Evolutionary conservation across 371 early-diverging fungal genomes (phyloP).

Genomic region (Haplosporangium sp.): DNA sequence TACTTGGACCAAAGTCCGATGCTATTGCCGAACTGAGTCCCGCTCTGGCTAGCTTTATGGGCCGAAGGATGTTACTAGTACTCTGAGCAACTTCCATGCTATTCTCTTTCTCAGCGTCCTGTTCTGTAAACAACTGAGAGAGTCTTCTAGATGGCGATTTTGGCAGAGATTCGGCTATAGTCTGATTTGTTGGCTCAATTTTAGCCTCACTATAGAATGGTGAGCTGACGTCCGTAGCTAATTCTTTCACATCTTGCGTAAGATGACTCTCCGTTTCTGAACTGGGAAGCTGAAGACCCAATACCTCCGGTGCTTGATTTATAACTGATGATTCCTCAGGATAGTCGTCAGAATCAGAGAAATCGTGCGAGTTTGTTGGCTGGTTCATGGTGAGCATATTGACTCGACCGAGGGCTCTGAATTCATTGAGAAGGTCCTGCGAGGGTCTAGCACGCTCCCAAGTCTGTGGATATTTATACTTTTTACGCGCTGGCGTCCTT

Average conservation of each 20-base stretch:
- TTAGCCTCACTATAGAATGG: not conserved
- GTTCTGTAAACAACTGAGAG: slow-evolving; percentile 8
- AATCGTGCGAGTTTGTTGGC: slow-evolving; percentile 3
- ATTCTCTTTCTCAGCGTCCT: slow-evolving; percentile 34
- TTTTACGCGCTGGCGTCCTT: slow-evolving; percentile 35
- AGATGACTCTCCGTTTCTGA: not conserved
- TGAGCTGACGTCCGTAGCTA: not conserved
- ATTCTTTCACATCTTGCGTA: not conserved
- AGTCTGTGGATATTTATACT: slow-evolving; percentile 35
- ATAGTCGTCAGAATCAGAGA: slow-evolving; percentile 16
- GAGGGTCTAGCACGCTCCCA: slow-evolving; percentile 38
- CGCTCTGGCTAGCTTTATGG: slow-evolving; percentile 5
- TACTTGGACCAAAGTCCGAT: slow-evolving; percentile 7
- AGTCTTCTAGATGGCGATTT: slow-evolving; percentile 11
- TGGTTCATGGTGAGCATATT: slow-evolving; percentile 21
- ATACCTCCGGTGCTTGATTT: not conserved
- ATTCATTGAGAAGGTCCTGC: slow-evolving; percentile 41
- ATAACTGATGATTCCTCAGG: not conserved
- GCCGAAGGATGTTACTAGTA: not conserved
- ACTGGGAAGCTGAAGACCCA: not conserved
- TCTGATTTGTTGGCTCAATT: not conserved
- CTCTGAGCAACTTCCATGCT: not conserved
- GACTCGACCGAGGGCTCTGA: slow-evolving; percentile 41
- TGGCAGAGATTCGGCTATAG: not conserved
- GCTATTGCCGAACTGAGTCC: not conserved